These are phyloP conservation scores for Coemansia nantahalensis DNA, from an alignment of 192 early-diverging fungal genomes.

Conservation along the genomic window DNA sequence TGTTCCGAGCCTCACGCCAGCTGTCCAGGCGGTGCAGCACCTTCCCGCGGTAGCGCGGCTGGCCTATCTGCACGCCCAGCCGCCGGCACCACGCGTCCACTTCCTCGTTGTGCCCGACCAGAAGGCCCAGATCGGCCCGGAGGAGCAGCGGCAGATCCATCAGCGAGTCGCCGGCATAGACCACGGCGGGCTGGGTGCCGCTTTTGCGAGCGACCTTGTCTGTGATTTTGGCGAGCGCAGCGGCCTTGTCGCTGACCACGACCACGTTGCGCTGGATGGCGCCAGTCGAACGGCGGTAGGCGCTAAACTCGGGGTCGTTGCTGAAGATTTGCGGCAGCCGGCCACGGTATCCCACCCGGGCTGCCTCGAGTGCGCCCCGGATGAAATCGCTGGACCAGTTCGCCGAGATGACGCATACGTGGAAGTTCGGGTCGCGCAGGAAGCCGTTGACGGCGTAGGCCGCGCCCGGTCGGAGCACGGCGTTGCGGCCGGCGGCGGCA, in stretches of 20 bases:
- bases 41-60: background rate
- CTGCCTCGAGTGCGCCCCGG: conserved; percentile 29
- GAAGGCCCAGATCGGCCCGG: conserved; percentile 32
- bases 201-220: background rate
- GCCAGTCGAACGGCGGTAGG: conserved; percentile 20
- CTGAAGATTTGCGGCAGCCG: conserved; percentile 7
- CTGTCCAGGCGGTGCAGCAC: conserved; percentile 4
- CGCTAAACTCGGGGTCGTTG: conserved; percentile 26
- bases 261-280: conserved; percentile 15
- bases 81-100: conserved; percentile 34
- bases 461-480: conserved; percentile 20
- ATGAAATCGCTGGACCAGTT: conserved; percentile 53
- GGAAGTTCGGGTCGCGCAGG: conserved; percentile 4
- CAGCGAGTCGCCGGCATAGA: conserved; percentile 49
- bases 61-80: conserved; percentile 21
- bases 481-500: conserved; percentile 7
- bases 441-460: conserved; percentile 15
- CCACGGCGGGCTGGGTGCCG: conserved; percentile 2
- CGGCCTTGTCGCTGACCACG: conserved; percentile 37
- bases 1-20: conserved; percentile 11
- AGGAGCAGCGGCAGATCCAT: conserved; percentile 47
- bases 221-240: conserved; percentile 2
- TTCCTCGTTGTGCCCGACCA: conserved; percentile 23
- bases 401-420: conserved; percentile 32
- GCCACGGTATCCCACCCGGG: conserved; percentile 10